phyloP scores from a whole-genome alignment of 257 asterid genomes.

The Capsicum rhomboideum region DNA sequence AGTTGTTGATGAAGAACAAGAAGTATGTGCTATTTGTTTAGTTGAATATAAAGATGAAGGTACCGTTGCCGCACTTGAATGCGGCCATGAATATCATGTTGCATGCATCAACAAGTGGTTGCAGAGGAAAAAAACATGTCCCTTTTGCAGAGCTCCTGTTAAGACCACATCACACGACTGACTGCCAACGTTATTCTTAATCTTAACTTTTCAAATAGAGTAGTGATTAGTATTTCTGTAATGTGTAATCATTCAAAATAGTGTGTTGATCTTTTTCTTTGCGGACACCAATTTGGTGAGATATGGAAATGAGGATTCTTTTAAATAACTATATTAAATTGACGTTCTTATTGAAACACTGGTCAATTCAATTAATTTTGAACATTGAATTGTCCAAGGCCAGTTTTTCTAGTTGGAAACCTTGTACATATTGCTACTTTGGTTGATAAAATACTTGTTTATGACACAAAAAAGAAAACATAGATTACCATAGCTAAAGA shows the following conservation, averaged over 20 bases:
- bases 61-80: background rate
- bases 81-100: background rate
- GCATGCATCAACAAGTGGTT: background rate
- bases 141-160: background rate
- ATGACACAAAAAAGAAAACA: background rate
- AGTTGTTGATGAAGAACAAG: background rate
- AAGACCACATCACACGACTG: background rate
- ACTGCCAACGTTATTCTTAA: background rate
- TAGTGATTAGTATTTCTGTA: no score
- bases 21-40: background rate
- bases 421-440: no score
- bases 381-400: no score
- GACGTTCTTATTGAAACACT: background rate
- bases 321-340: background rate
- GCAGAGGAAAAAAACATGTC: background rate
- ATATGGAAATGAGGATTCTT: no score
- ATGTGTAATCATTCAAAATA: no score
- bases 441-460: no score
- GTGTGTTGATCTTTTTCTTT: no score
- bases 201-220: no score
- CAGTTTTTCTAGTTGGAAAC: no score
- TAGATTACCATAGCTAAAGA: background rate
- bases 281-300: no score
- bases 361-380: no score
- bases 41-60: background rate